Conservation (phyloP, 2,329 filamentous ascomycete species). For the Venturia aucupariae region DNA sequence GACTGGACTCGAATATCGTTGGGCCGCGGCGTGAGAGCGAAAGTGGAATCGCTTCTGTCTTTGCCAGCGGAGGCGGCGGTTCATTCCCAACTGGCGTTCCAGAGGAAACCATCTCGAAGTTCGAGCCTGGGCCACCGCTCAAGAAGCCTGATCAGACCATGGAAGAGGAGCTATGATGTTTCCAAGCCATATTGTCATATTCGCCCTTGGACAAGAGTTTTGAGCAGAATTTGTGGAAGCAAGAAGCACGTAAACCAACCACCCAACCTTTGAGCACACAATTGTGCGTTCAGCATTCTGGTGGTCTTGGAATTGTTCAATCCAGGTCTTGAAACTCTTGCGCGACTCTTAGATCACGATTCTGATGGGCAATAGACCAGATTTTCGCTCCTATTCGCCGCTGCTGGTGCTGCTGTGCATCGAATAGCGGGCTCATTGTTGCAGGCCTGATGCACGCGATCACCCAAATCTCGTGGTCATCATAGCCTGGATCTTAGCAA, state of each 20-base stretch:
- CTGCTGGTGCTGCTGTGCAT: background rate
- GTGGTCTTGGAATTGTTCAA: background rate
- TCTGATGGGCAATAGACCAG: background rate
- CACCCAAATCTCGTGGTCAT: background rate
- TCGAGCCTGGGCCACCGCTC: constrained; percentile 16
- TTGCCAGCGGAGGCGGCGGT: constrained; percentile 25
- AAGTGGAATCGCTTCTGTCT: constrained; percentile 25
- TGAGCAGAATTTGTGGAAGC: background rate
- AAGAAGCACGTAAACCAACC: background rate
- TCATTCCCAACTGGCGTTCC: constrained; percentile 17
- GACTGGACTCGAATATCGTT: constrained; percentile 18
- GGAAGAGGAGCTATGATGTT: constrained; percentile 32
- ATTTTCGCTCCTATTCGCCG: background rate
- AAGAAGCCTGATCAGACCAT: constrained; percentile 20
- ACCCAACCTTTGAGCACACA: background rate
- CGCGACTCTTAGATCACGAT: background rate
- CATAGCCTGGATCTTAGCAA: background rate
- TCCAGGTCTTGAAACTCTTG: background rate
- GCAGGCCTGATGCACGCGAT: background rate
- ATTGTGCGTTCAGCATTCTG: background rate
- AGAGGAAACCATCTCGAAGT: background rate
- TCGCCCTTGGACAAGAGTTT: background rate
- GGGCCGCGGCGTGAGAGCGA: constrained; percentile 20
- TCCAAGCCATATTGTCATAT: background rate
- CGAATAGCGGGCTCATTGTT: background rate